These are phyloP conservation scores for Diutina rugosa DNA, from an alignment of 1,139 yeast species.

Conservation along the genomic window DNA sequence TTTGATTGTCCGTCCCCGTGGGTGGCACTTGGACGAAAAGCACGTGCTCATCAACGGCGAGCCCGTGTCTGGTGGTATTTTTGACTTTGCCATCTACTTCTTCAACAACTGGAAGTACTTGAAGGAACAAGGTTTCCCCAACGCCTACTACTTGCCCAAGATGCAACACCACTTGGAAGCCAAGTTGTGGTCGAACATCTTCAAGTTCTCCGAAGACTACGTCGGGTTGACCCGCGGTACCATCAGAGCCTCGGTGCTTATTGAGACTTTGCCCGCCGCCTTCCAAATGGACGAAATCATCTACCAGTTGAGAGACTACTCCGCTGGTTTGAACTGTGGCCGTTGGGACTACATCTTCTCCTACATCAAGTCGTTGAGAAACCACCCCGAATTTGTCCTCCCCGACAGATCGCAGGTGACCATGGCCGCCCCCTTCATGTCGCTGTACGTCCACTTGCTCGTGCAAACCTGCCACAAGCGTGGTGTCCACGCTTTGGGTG, in stretches of 20 bases:
- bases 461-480: slow-evolving; percentile 64
- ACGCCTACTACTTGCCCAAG: slow-evolving; percentile 69
- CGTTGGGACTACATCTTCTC: slow-evolving; percentile 78
- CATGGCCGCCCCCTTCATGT: slow-evolving; percentile 68
- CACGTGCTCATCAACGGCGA: slow-evolving; percentile 66
- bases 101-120: slow-evolving; percentile 59
- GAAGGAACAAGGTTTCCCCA: slow-evolving; percentile 52
- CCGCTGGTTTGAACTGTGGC: slow-evolving; percentile 70
- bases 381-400: slow-evolving; percentile 47
- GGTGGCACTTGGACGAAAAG: slow-evolving; percentile 73
- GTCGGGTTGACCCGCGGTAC: slow-evolving; percentile 57
- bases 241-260: slow-evolving; percentile 65
- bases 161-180: slow-evolving; percentile 77
- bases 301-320: slow-evolving; percentile 62
- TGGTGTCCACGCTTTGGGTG: slow-evolving; percentile 69
- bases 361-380: slow-evolving; percentile 54
- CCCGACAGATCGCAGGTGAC: slow-evolving; percentile 69
- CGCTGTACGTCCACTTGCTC: slow-evolving; percentile 52
- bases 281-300: slow-evolving; percentile 78
- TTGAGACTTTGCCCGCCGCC: slow-evolving; percentile 66
- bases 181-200: slow-evolving; percentile 67
- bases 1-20: slow-evolving; percentile 73
- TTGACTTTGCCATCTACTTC: slow-evolving; percentile 70
- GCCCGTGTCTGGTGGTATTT: slow-evolving; percentile 60
- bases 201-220: slow-evolving; percentile 58